Base-by-base conservation (phyloP, 371 early-diverging fungal genomes). In the Syncephalastrum contaminatum region DNA sequence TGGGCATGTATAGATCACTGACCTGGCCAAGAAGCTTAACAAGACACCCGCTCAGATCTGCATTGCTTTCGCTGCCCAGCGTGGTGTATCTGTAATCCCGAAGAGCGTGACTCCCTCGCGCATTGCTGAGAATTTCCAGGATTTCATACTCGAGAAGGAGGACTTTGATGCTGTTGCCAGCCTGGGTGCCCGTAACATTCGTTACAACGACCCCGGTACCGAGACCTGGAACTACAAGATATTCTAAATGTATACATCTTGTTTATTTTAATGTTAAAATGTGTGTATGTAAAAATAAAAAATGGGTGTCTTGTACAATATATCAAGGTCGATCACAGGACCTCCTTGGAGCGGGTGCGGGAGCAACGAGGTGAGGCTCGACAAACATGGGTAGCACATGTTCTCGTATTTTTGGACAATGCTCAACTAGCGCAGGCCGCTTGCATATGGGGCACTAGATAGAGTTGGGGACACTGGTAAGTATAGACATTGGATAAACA, bases 11-110 rank as follows among this genome's bases (percentile, higher is more conserved):
- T 52, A 56, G 20, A 67, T 92, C 56, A 63, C 62, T 44, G 53
- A 74, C 20, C 66, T 92, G 24, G 89, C 93, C 14, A 66, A 86
- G 56, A 81, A 83, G 27, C 69, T 85, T 41, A 63, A 70, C 41
- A 87, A 85, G 60, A 78, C 90, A 1, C 78, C 88, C 7, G 89
- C 93, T 14, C 93, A 94, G 63, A 82, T 92, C 20, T 72, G 87
- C 20, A 72, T 96, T 47, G 80, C 87, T n/a, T 96, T 92, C 87
- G 83, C 79, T 39, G 70, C 87, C 22, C 81, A 88, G 59, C 83
- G 88, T 44, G 84, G 85, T 25, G 64, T 72, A 13, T 54, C 63
- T n/a, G 85, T 81, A 5, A 80, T 85, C 43, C 85, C 86, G 54
- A 85, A 85, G 69, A 69, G 72, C 39, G 73, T 75, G 20, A 78